phyloP scores from a whole-genome alignment of 1,284 basidiomycete species.

The Apiotrichum domesticum region DNA sequence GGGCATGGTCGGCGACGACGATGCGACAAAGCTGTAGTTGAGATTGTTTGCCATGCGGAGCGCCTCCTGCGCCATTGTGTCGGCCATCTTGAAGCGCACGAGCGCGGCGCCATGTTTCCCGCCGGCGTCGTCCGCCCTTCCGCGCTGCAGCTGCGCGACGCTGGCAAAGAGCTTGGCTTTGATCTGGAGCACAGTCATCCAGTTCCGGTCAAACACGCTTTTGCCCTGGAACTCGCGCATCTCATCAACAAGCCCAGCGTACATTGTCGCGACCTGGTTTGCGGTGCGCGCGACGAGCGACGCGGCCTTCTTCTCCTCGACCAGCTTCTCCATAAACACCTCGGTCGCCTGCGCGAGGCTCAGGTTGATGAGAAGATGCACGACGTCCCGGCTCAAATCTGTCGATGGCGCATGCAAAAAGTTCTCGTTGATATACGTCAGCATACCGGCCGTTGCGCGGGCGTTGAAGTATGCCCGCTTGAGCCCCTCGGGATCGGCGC shows the following conservation, averaged over 20 bases:
- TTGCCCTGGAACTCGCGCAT: constrained; percentile 94
- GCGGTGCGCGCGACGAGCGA: constrained; percentile 79
- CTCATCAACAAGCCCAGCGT: constrained; percentile 72
- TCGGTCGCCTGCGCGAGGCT: constrained; percentile 92
- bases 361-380: constrained; percentile 81
- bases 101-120: constrained; percentile 82
- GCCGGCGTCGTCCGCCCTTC: constrained; percentile 66
- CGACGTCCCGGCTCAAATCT: constrained; percentile 86
- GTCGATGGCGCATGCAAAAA: constrained; percentile 98
- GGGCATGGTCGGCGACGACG: constrained; percentile 74
- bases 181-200: constrained; percentile 64
- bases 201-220: constrained; percentile 91
- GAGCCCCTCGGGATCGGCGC: constrained; percentile 70
- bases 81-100: constrained; percentile 72
- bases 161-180: constrained; percentile 88
- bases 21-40: constrained; percentile 63
- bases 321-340: constrained; percentile 92
- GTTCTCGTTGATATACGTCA: constrained; percentile 99
- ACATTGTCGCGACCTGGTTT: constrained; percentile 74
- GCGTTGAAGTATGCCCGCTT: constrained; percentile 93
- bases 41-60: constrained; percentile 65
- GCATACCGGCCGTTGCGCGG: constrained; percentile 89
- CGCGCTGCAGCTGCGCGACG: constrained; percentile 79
- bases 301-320: constrained; percentile 78
- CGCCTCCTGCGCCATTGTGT: constrained; percentile 79